A percentile compares a stretch with the other conserved stretches of the same genome.
Evolutionary conservation across 2,329 filamentous ascomycete genomes (phyloP).

Genomic region (Gaeumannomyces sp.): DNA sequence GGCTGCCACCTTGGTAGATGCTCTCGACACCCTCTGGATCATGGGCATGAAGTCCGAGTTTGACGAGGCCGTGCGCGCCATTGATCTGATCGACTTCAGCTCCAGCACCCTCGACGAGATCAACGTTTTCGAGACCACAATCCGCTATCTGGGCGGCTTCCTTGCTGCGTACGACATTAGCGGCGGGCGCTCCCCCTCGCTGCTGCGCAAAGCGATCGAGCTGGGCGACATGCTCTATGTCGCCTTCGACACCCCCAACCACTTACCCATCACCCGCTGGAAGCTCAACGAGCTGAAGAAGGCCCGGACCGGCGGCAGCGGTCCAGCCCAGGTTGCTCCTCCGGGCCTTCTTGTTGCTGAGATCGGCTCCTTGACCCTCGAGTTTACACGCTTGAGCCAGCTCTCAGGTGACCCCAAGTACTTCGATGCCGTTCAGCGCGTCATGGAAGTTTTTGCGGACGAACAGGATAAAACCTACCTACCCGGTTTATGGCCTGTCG

Average conservation of each 20-base stretch:
- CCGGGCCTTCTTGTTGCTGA: constrained; percentile 35
- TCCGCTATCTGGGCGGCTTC: constrained; percentile 47
- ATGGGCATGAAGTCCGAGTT: constrained; percentile 54
- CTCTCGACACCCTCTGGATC: constrained; percentile 54
- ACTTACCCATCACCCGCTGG: constrained; percentile 41
- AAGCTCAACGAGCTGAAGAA: constrained; percentile 29
- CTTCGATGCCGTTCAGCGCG: constrained; percentile 68
- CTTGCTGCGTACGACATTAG: constrained; percentile 48
- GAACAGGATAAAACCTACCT: constrained; percentile 61
- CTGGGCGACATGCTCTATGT: constrained; percentile 47
- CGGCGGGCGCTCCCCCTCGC: constrained; percentile 23
- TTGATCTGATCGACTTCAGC: constrained; percentile 50
- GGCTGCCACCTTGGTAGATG: constrained; percentile 62
- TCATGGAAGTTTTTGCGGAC: constrained; percentile 61
- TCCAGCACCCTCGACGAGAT: constrained; percentile 39
- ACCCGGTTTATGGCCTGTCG: constrained; percentile 67
- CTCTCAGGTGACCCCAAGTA: constrained; percentile 67
- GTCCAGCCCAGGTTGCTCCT: constrained; percentile 25
- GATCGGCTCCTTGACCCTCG: constrained; percentile 62
- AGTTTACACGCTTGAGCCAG: constrained; percentile 70
- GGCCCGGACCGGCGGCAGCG: constrained; percentile 23
- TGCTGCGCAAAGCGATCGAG: constrained; percentile 46
- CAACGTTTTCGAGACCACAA: constrained; percentile 59
- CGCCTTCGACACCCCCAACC: constrained; percentile 49
- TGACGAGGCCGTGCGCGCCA: constrained; percentile 39